These are phyloP conservation scores for Fusarium duplospermum DNA, from an alignment of 2,329 filamentous ascomycete genomes.

Conservation along the genomic window DNA sequence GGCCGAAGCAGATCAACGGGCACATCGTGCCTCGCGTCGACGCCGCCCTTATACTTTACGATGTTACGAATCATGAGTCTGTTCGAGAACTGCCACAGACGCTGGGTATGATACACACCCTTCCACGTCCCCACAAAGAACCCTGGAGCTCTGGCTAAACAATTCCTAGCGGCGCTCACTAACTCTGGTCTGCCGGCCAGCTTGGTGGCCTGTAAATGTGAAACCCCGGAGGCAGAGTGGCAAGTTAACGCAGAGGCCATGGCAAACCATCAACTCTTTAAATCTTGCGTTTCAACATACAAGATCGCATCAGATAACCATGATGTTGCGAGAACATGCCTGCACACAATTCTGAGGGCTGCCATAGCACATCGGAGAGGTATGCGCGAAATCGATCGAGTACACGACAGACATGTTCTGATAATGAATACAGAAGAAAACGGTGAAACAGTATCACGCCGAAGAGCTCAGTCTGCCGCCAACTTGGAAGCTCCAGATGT, in stretches of 20 bases:
- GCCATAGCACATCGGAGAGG: constrained; percentile 76
- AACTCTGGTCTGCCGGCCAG: constrained; percentile 80
- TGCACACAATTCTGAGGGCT: constrained; percentile 79
- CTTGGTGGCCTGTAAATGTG: constrained; percentile 91
- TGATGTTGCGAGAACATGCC: constrained; percentile 79
- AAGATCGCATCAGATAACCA: constrained; percentile 77
- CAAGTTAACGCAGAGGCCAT: constrained; percentile 78
- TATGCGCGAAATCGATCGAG: constrained; percentile 49
- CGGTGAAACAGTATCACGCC: constrained; percentile 59
- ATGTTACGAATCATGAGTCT: constrained; percentile 83
- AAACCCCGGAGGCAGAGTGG: constrained; percentile 76
- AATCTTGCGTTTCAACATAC: constrained; percentile 77
- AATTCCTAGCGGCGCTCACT: constrained; percentile 73
- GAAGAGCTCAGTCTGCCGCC: constrained; percentile 70
- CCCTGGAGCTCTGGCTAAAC: constrained; percentile 18
- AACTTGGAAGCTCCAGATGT: constrained; percentile 69
- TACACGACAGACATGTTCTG: neutral
- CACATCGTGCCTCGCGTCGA: constrained; percentile 80
- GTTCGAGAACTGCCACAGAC: constrained; percentile 80
- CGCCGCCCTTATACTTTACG: constrained; percentile 87
- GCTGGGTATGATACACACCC: constrained; percentile 68
- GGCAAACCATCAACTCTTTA: constrained; percentile 70
- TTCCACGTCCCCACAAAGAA: neutral
- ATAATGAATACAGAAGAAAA: constrained; percentile 50
- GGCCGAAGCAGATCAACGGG: constrained; percentile 77